These are phyloP conservation scores for Monilinia laxa DNA, from an alignment of 2,329 filamentous ascomycete species.

Conservation along the genomic window DNA sequence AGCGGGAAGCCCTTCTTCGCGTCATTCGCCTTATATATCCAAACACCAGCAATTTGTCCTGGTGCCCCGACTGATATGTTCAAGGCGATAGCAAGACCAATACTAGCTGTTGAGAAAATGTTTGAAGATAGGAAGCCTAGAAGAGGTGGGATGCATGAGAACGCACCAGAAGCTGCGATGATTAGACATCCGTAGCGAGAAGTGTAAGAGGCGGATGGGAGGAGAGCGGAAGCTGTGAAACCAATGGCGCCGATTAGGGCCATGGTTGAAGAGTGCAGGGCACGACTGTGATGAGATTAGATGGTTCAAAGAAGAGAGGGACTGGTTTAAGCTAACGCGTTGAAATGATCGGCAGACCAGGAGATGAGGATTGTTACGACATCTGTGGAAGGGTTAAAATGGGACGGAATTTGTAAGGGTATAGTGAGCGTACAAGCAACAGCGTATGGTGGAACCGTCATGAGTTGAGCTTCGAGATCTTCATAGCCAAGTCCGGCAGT, in stretches of 20 bases:
- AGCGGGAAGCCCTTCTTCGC: conserved; percentile 62
- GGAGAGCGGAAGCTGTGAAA: conserved; percentile 62
- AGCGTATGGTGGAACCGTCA: conserved; percentile 66
- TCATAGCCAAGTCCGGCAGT: conserved; percentile 56
- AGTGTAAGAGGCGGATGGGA: conserved; percentile 58
- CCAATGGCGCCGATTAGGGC: conserved; percentile 53
- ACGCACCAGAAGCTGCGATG: conserved; percentile 63
- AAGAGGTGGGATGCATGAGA: conserved; percentile 67
- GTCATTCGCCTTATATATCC: conserved; percentile 69
- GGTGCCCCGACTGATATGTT: conserved; percentile 68
- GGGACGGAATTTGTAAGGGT: neutral
- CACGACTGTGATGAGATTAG: conserved; percentile 40
- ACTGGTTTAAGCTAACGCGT: conserved; percentile 42
- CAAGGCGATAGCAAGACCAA: conserved; percentile 67
- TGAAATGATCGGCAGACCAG: conserved; percentile 63
- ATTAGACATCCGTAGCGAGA: conserved; percentile 69
- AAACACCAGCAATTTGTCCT: conserved; percentile 70
- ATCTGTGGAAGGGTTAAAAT: conserved; percentile 26
- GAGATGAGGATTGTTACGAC: conserved; percentile 51
- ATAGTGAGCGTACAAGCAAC: conserved; percentile 49
- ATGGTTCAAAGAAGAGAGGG: neutral
- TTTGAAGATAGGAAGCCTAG: conserved; percentile 47
- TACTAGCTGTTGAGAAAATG: conserved; percentile 61
- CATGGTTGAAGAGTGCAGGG: conserved; percentile 50
- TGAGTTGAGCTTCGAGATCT: conserved; percentile 61